Base-by-base conservation (phyloP, 257 asterid genomes). In the Asclepias syriaca region DNA sequence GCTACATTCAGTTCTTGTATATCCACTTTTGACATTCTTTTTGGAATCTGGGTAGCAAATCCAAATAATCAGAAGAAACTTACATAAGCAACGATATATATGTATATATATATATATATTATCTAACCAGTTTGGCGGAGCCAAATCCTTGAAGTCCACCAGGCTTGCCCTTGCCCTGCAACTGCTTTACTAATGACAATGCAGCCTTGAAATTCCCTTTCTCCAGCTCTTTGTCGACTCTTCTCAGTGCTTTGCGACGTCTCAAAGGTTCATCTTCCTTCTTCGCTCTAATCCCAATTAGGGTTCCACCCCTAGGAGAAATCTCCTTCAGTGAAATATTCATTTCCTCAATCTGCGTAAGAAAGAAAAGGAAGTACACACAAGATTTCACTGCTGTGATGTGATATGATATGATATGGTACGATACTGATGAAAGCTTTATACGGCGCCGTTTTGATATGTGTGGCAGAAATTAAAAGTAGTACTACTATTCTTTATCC, bases 131-230 rank as follows among this genome's bases (percentile, higher is more conserved):
- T 48, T 81, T 46, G 72, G 69, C 77, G 75, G 84, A 79, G 60
- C 88, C 93, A 81, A 90, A 90, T 73, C 95, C 93, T 19, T 77
- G 84, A 70, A 90, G 77, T 69, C 86, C 86, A 72, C 85, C 87
- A 51, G 87, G 84, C 77, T 81, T 81, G 65, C 86, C 82, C 72
- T 78, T 81, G 65, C 86, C 82, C 72, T 78, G 85, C 69, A 85
- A 61, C 74, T 90, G 95, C 81, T 86, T 88, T 32, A 82, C 83
- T 32, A 84, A 82, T 72, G 89, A 77, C 75, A 79, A 8, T 70
- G 95, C 95, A 24, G 89, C 82, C 71, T 85, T 88, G 82, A 76
- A 88, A 76, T 88, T 90, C 43, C 90, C 84, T 40, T 77, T 86
- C 74, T 73, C 85, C 75, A 88, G 77, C 72, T 86, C 93, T 51